Conservation (phyloP, 2,329 filamentous ascomycete species). For the Helicocarpus griseus region DNA sequence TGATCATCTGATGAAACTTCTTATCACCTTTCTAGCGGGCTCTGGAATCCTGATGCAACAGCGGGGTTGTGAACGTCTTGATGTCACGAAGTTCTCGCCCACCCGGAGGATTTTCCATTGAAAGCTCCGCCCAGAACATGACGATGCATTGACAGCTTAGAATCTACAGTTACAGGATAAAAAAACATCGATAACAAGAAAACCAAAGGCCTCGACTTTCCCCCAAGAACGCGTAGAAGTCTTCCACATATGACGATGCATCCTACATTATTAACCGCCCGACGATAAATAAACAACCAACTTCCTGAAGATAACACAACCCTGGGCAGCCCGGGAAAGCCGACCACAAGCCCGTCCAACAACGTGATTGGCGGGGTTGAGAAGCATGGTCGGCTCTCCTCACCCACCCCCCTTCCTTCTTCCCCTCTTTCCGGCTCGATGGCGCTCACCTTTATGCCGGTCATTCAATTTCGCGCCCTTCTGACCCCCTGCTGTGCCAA, state of each 20-base stretch:
- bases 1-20: background rate
- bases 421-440: background rate
- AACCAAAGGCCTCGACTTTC: background rate
- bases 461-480: background rate
- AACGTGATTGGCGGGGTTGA: conserved; percentile 3
- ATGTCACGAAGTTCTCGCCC: too few relatives aligned
- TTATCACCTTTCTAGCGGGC: background rate
- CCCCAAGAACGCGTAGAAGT: background rate
- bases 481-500: background rate
- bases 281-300: background rate
- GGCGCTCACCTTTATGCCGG: background rate
- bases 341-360: background rate
- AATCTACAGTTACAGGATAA: too few relatives aligned
- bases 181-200: background rate
- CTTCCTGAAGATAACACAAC: background rate
- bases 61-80: background rate
- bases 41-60: background rate
- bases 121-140: background rate
- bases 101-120: background rate
- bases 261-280: too few relatives aligned
- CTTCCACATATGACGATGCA: background rate
- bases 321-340: background rate
- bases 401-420: background rate
- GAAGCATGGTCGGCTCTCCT: background rate
- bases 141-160: too few relatives aligned